phyloP scores from a whole-genome alignment of 2,329 filamentous ascomycete genomes.

The Camptophora hylomeconis region DNA sequence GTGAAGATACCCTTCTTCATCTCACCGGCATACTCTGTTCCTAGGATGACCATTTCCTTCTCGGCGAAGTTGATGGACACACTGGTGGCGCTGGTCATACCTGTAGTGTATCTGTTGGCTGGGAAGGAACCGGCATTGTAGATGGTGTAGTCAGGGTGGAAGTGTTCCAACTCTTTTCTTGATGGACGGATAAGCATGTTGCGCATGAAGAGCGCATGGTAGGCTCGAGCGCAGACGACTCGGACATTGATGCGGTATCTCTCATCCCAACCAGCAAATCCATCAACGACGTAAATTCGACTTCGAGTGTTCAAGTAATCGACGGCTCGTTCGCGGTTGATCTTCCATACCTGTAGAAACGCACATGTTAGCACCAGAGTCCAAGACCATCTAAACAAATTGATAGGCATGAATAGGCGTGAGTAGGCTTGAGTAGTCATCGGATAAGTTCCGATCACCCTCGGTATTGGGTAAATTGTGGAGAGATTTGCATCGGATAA shows the following conservation, averaged over 20 bases:
- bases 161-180: conserved; percentile 84
- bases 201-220: conserved; percentile 99
- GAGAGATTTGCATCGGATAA: too few species aligned
- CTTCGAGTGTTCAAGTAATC: conserved; percentile 99
- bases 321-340: conserved; percentile 96
- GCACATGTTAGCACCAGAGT: conserved; percentile 9
- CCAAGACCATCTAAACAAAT: background rate
- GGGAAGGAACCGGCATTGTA: conserved; percentile 99
- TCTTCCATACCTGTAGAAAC: conserved; percentile 79
- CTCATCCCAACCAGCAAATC: conserved; percentile 95
- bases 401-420: background rate
- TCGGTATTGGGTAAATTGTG: too few species aligned
- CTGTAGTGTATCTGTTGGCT: conserved; percentile 92
- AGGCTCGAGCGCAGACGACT: conserved; percentile 95
- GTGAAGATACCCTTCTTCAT: conserved; percentile 99
- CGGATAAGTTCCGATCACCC: too few species aligned
- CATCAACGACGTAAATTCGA: conserved; percentile 96
- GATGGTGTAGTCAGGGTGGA: conserved; percentile 98
- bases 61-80: conserved; percentile 98
- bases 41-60: conserved; percentile 99
- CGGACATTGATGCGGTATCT: conserved; percentile 96
- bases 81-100: conserved; percentile 97
- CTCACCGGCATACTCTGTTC: conserved; percentile 94
- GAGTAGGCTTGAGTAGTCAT: background rate
- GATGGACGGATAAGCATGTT: conserved; percentile 98